Base-by-base conservation (phyloP, 2,329 filamentous ascomycete genomes). In the Fusarium sp. region DNA sequence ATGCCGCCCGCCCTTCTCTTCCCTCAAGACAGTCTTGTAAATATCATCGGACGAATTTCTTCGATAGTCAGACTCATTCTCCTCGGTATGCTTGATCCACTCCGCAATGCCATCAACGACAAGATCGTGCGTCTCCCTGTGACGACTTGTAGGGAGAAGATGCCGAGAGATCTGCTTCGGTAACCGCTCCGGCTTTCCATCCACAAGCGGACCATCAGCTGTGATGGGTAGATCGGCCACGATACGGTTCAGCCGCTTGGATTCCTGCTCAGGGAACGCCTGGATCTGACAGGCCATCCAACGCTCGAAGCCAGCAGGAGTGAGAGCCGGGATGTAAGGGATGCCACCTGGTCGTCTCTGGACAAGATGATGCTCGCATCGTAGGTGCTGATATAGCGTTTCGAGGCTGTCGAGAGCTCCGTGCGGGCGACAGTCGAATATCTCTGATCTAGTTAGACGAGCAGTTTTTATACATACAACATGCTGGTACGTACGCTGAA, bases 151-250 rank as follows among this genome's bases (percentile, higher is more conserved):
- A 0, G 92, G 92, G 35, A 96, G 84, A 4, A 95, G 79, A 47
- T 89, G 83, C 36, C 92, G 82, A 1, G 91, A 88, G 3, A 96
- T 81, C 66, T 93, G 88, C 63, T 91, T 92, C 0, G 92, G 93
- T 50, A 96, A 88, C 3, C 90, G 81, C 73, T 93, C 90, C 10
- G 84, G 86, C 61, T 82, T 84, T 43, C 89, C 84, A 39, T 87
- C 82, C 0, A 86, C 81, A 50, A 88, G 86, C 73, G 87, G 65
- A 9, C 75, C 77, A 44, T 79, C 76, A 0, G 77, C 76, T 27
- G 81, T 75, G 66, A 96, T 89, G 1, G 91, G 89, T 74, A 93
- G 85, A 39, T 88, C 83, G 4, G 86, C 74, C 4, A 93, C 84
- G 19, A 92, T 85, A 53, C 84, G 86, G 38, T 86, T 80, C 5